Conservation (phyloP, 345 rosid genomes). For the Eucalyptus viminalis region DNA sequence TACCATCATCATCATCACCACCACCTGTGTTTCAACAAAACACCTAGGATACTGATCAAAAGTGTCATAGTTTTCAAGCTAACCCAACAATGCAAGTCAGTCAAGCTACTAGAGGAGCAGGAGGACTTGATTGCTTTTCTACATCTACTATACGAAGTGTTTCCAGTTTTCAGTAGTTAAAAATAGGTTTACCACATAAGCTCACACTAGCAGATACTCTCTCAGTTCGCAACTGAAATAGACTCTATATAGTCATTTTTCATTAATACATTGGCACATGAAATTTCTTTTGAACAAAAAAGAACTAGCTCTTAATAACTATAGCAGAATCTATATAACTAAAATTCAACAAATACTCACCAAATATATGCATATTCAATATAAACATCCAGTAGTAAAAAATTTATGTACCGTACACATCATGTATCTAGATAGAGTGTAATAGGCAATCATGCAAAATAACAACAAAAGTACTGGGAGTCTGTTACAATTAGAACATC, state of each 20-base stretch:
- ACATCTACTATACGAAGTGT: neutral
- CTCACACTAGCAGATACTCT: neutral
- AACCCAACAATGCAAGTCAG: neutral
- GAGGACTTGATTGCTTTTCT: neutral
- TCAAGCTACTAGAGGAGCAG: neutral
- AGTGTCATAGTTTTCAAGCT: neutral
- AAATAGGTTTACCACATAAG: neutral
- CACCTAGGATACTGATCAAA: neutral
- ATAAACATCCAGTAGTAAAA: neutral
- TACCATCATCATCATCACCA: neutral
- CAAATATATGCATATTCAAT: neutral
- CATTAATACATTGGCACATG: neutral
- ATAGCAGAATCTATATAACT: neutral
- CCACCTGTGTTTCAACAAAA: neutral
- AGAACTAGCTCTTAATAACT: neutral
- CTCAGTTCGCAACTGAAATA: neutral
- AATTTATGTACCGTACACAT: neutral
- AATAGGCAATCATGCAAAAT: neutral
- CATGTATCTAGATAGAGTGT: neutral
- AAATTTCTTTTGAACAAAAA: neutral
- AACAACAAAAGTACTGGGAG: neutral
- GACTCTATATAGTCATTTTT: neutral
- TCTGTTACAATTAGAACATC: neutral
- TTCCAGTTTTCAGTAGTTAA: neutral
- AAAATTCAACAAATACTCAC: neutral